phyloP scores from a whole-genome alignment of 108 stramenopile genomes.

The Conticribra weissflogii region DNA sequence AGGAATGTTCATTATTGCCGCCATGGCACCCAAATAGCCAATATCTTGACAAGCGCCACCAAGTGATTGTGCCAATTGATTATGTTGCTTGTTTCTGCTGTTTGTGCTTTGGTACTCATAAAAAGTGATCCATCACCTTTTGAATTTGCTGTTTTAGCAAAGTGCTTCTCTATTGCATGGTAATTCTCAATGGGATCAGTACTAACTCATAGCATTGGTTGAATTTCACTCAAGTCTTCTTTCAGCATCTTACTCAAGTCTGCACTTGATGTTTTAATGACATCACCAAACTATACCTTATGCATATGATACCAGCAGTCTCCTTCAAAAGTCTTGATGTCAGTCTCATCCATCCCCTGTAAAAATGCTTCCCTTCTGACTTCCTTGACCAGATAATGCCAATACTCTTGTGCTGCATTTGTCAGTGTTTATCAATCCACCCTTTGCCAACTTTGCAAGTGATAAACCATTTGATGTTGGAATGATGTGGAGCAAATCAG shows the following conservation, averaged over 20 bases:
- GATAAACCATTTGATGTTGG: too few species aligned
- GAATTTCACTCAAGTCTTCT: slow-evolving; percentile 11
- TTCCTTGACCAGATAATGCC: neutral
- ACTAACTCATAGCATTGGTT: slow-evolving; percentile 5
- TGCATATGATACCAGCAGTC: slow-evolving; percentile 29
- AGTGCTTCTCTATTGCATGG: slow-evolving; percentile 22
- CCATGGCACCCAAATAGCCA: too few species aligned
- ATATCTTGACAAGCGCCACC: too few species aligned
- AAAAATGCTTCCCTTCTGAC: too few species aligned
- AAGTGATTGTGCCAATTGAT: too few species aligned
- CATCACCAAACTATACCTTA: slow-evolving; percentile 16
- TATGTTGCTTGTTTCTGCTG: slow-evolving; percentile 9
- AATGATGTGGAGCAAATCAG: too few species aligned
- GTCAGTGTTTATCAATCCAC: too few species aligned
- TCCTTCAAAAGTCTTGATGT: slow-evolving; percentile 10
- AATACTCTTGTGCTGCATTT: neutral
- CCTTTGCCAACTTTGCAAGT: too few species aligned
- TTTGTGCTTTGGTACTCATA: neutral
- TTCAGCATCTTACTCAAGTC: neutral
- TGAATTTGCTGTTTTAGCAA: slow-evolving; percentile 19
- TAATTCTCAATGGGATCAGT: slow-evolving; percentile 5
- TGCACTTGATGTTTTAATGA: neutral
- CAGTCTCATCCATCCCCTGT: too few species aligned
- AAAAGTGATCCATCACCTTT: slow-evolving; percentile 24
- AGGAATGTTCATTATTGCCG: too few species aligned